A percentile compares a stretch with the other conserved stretches of the same genome.
Conservation (phyloP, 371 early-diverging fungal genomes). For the Circinella umbellata region DNA sequence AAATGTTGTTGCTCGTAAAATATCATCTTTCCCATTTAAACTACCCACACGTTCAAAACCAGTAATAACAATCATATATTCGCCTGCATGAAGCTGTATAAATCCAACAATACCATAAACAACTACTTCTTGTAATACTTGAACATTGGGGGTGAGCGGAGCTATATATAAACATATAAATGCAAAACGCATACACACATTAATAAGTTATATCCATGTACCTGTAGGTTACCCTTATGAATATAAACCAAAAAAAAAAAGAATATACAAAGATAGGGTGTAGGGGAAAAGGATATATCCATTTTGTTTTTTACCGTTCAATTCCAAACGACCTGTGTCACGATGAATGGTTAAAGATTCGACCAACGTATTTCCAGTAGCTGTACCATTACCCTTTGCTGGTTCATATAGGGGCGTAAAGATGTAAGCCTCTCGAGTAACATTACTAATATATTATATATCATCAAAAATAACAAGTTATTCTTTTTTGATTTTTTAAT, state of each 20-base stretch:
- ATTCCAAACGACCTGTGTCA: conserved; percentile 36
- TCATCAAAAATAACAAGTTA: no score
- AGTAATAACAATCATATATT: conserved; percentile 79
- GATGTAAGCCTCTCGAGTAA: conserved; percentile 36
- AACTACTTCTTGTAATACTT: conserved; percentile 25
- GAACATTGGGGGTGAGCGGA: conserved; percentile 23
- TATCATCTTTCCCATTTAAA: conserved; percentile 56
- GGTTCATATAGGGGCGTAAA: conserved; percentile 49
- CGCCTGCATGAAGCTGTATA: conserved; percentile 66
- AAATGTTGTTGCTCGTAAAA: conserved; percentile 42
- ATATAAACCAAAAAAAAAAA: no score
- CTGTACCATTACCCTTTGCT: conserved; percentile 22
- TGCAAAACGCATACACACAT: background rate
- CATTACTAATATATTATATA: conserved; percentile 20
- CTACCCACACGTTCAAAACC: conserved; percentile 72
- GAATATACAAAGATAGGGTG: no score
- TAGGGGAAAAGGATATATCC: no score
- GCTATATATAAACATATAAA: conserved; percentile 17
- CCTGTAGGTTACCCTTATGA: no score
- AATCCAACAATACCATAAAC: conserved; percentile 76
- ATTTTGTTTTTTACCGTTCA: conserved; percentile 32
- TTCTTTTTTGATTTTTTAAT: background rate
- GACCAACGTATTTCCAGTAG: background rate
- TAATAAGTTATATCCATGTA: background rate
- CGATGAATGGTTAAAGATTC: conserved; percentile 39